Evolutionary conservation across 106 monocot species (phyloP).

Genomic region (Platanthera zijinensis): DNA sequence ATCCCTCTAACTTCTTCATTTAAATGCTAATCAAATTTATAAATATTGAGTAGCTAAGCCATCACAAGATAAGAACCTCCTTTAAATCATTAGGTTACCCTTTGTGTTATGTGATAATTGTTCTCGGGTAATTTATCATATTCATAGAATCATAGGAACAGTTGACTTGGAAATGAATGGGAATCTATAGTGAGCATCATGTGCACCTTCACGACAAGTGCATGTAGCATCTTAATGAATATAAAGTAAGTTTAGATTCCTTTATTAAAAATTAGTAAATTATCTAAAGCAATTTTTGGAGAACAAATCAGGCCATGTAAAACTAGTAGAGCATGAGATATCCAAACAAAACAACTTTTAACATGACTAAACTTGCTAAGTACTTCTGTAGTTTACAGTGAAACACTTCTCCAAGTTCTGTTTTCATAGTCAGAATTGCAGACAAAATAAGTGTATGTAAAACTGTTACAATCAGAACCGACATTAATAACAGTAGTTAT

Average conservation of each 20-base stretch:
- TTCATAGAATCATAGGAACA: background rate
- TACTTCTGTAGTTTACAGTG: background rate
- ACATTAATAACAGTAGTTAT: no score
- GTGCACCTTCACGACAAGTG: background rate
- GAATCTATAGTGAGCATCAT: background rate
- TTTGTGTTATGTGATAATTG: background rate
- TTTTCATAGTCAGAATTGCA: no score
- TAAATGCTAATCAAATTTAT: slow-evolving; percentile 1
- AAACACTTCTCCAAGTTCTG: no score
- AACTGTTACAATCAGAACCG: no score
- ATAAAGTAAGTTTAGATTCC: background rate
- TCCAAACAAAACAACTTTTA: background rate
- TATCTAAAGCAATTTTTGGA: background rate
- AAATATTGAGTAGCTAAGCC: background rate
- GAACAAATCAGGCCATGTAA: no score
- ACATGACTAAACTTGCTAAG: background rate
- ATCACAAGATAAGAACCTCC: background rate
- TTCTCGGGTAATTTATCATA: background rate
- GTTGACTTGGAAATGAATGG: background rate
- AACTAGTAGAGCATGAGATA: no score
- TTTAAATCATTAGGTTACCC: background rate
- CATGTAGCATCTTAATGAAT: background rate
- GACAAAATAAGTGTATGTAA: no score
- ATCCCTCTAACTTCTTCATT: background rate
- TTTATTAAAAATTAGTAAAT: background rate